Evolutionary conservation across 345 rosid species (phyloP).

Genomic region (Gossypium anomalum): DNA sequence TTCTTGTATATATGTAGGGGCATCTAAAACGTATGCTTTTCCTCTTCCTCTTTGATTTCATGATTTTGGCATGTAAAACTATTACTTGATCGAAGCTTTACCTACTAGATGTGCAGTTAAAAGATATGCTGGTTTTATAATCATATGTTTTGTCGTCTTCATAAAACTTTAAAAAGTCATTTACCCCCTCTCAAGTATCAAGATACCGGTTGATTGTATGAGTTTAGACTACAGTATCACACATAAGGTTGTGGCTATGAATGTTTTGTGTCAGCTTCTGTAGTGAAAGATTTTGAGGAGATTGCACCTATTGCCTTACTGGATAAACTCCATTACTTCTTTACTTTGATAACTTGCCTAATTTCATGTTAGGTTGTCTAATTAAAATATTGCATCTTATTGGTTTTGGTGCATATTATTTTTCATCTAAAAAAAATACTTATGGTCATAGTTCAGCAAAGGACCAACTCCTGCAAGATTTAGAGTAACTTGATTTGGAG

Average conservation of each 20-base stretch:
- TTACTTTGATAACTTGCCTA: not conserved
- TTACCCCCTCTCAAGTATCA: not conserved
- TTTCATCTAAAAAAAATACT: not conserved
- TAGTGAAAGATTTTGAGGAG: not conserved
- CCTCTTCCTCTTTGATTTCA: not conserved
- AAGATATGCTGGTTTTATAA: not conserved
- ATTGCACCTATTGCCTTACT: not conserved
- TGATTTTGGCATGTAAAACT: not conserved
- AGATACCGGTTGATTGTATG: not conserved
- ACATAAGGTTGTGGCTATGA: not conserved
- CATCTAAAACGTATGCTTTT: not conserved
- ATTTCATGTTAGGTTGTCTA: not conserved
- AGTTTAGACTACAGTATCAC: not conserved
- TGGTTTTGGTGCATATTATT: conserved; percentile 5
- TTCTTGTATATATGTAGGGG: not conserved
- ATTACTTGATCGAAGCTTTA: not conserved
- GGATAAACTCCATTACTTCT: not conserved
- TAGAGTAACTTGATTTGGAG: not conserved
- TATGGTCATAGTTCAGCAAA: not conserved
- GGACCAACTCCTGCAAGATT: not conserved
- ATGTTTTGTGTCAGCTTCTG: not conserved
- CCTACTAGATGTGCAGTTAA: not conserved
- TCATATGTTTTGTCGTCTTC: not conserved
- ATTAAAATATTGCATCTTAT: not conserved
- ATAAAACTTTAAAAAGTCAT: not conserved